Evolutionary conservation across 805 yeast species (phyloP).

Genomic region (Yamadazyma kitorensis): DNA sequence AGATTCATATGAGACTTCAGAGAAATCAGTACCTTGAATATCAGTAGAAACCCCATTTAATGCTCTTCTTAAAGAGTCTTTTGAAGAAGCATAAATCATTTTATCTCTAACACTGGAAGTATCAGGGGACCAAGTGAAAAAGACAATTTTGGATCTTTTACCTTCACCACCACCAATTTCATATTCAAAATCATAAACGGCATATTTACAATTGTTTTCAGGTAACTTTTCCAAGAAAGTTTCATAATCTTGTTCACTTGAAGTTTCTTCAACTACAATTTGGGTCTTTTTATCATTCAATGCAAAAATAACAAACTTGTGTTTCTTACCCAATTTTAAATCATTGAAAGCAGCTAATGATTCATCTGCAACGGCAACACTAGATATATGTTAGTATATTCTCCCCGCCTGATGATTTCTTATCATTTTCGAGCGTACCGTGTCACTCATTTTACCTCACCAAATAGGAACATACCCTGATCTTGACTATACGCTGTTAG

Average conservation of each 20-base stretch:
- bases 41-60: constrained; percentile 92
- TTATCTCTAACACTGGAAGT: constrained; percentile 92
- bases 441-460: too few relatives aligned
- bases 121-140: constrained; percentile 94
- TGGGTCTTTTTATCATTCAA: constrained; percentile 85
- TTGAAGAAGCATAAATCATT: constrained; percentile 98
- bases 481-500: constrained; percentile 24
- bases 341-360: constrained; percentile 93
- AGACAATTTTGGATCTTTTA: constrained; percentile 75
- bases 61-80: constrained; percentile 96
- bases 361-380: constrained; percentile 63
- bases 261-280: constrained; percentile 85
- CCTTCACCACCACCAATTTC: constrained; percentile 90
- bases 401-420: background rate
- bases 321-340: constrained; percentile 88
- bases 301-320: constrained; percentile 77
- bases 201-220: constrained; percentile 94
- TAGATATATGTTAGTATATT: constrained; percentile 20
- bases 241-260: constrained; percentile 75
- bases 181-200: constrained; percentile 95
- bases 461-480: constrained; percentile 29
- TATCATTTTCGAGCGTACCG: background rate
- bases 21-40: constrained; percentile 96
- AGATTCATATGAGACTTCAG: constrained; percentile 93
- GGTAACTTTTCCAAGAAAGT: constrained; percentile 84